phyloP scores from a whole-genome alignment of 208 protist genomes.

The Acanthamoeba healyi region DNA sequence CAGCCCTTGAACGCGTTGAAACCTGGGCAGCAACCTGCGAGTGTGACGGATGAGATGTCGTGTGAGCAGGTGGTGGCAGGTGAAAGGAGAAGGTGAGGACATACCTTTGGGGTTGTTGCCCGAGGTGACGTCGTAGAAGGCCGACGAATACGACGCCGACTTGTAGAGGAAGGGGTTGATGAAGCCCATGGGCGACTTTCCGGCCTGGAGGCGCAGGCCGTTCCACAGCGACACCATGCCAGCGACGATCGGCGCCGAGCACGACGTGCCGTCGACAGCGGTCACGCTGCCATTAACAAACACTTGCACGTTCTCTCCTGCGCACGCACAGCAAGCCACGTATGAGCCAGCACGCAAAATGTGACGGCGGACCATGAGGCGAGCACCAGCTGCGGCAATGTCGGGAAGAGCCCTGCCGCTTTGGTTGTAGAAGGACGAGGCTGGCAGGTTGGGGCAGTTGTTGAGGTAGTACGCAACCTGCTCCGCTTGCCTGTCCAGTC shows the following conservation, averaged over 20 bases:
- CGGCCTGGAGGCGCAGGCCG: conserved; percentile 56
- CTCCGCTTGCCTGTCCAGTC: not conserved
- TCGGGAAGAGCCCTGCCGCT: conserved; percentile 48
- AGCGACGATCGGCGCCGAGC: conserved; percentile 10
- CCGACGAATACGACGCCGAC: not conserved
- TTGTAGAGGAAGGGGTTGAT: conserved; percentile 88
- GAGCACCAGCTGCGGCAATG: conserved; percentile 28
- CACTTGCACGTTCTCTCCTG: conserved; percentile 60
- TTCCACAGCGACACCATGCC: conserved; percentile 56
- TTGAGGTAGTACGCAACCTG: conserved; percentile 72
- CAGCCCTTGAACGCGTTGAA: conserved; percentile 61
- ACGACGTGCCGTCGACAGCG: conserved; percentile 53
- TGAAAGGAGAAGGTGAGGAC: no score
- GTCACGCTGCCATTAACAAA: not conserved
- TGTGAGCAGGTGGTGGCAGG: no score
- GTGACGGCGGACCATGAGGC: not conserved
- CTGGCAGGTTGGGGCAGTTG: conserved; percentile 68
- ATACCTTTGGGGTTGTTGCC: conserved; percentile 80
- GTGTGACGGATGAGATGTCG: no score
- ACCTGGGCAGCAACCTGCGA: conserved; percentile 55
- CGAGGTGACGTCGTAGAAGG: conserved; percentile 84
- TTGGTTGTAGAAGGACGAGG: conserved; percentile 60
- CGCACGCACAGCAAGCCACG: not conserved
- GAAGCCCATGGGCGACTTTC: conserved; percentile 86
- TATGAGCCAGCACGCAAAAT: not conserved